Percentiles rank a stretch among this genome's conserved stretches.
phyloP scores from a whole-genome alignment of 225 moss, liverwort and hornwort species.

The Sphagnum contortum region DNA sequence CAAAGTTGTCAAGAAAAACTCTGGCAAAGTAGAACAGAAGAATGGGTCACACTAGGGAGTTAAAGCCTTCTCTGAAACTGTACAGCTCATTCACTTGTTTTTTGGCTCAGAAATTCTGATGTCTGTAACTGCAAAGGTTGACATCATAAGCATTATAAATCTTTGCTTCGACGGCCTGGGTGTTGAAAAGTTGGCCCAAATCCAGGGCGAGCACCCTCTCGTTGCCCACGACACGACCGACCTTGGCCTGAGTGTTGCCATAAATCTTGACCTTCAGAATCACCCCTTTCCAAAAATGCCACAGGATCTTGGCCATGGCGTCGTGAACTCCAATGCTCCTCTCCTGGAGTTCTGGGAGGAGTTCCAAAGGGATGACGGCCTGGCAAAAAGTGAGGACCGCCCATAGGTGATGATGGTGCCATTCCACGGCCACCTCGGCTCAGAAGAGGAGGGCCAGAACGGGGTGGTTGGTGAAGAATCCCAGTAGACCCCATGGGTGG shows the following conservation, averaged over 20 bases:
- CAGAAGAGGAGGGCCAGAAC: slow-evolving; percentile 19
- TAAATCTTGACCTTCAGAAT: slow-evolving; percentile 34
- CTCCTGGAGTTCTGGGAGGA: slow-evolving; percentile 24
- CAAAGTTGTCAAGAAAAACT: too few species aligned
- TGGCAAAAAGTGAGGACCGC: slow-evolving; percentile 38
- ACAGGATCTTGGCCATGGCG: slow-evolving; percentile 13
- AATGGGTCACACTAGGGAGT: too few species aligned
- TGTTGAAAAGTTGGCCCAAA: slow-evolving; percentile 49
- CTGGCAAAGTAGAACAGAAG: too few species aligned
- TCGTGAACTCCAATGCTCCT: slow-evolving; percentile 36
- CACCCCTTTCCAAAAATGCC: slow-evolving; percentile 24
- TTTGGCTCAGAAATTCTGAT: too few species aligned
- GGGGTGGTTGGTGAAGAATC: slow-evolving; percentile 34
- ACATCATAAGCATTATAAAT: slow-evolving; percentile 14
- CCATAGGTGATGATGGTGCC: slow-evolving; percentile 18
- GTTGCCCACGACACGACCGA: slow-evolving; percentile 53
- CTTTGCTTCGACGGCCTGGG: slow-evolving; percentile 46
- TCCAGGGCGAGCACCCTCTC: slow-evolving; percentile 48
- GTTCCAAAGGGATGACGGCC: slow-evolving; percentile 31
- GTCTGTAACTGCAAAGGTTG: too few species aligned
- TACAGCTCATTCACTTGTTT: too few species aligned
- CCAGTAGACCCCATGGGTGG: slow-evolving; percentile 26
- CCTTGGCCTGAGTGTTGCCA: slow-evolving; percentile 40
- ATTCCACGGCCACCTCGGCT: slow-evolving; percentile 35
- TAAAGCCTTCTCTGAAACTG: too few species aligned